Conservation (phyloP, 768 basidiomycete species). For the Tephrocybe sp. region DNA sequence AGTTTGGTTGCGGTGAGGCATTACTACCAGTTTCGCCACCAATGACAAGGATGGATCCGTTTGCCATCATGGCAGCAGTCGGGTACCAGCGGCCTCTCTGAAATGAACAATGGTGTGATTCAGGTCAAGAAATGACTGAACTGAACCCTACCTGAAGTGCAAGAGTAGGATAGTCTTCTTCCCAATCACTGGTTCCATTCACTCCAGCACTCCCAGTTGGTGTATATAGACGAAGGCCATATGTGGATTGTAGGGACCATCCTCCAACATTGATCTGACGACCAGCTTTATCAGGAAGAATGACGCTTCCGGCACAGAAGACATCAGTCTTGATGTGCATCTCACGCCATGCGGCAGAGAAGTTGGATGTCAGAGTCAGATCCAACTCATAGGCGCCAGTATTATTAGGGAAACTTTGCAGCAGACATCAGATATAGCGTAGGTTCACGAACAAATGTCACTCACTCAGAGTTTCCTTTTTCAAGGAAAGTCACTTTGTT, state of each 20-base stretch:
- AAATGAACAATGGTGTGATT: background rate
- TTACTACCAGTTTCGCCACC: conserved; percentile 78
- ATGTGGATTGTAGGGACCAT: conserved; percentile 72
- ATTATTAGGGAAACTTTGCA: conserved; percentile 50
- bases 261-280: conserved; percentile 69
- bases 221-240: conserved; percentile 70
- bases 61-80: conserved; percentile 64
- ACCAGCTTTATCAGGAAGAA: conserved; percentile 73
- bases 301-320: conserved; percentile 74
- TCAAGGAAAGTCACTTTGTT: conserved; percentile 82
- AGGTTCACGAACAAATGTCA: background rate
- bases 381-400: conserved; percentile 84
- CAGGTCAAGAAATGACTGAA: background rate
- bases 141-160: conserved; percentile 53
- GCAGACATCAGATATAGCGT: conserved; percentile 4
- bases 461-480: conserved; percentile 64
- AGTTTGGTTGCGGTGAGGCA: conserved; percentile 59
- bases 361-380: conserved; percentile 49
- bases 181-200: conserved; percentile 79
- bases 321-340: conserved; percentile 81
- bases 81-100: conserved; percentile 75
- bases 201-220: conserved; percentile 68
- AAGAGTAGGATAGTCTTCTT: conserved; percentile 63
- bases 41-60: conserved; percentile 72
- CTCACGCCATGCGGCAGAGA: conserved; percentile 62